These are phyloP conservation scores for Gastrolobium villosum DNA, from an alignment of 306 rosid genomes.

Conservation along the genomic window DNA sequence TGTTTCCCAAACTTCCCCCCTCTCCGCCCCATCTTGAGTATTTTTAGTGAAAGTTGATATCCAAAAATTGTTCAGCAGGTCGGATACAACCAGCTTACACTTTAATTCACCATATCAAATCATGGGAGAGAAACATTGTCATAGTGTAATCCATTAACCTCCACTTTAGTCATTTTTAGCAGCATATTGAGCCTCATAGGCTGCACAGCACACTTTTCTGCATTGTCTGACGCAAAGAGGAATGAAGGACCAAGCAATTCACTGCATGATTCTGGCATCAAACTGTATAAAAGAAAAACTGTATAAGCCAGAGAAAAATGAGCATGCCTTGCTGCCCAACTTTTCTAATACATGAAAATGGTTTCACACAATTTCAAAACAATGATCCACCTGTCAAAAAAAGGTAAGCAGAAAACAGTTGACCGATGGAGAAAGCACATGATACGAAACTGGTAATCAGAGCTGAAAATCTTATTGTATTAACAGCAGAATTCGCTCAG, in stretches of 20 bases:
- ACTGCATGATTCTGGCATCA: slow-evolving; percentile 65
- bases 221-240: slow-evolving; percentile 88
- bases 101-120: slow-evolving; percentile 41
- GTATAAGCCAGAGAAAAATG: slow-evolving; percentile 45
- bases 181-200: slow-evolving; percentile 85
- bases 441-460: slow-evolving; percentile 22
- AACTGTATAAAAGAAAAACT: slow-evolving; percentile 40
- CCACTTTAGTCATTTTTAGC: slow-evolving; percentile 89
- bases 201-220: slow-evolving; percentile 87
- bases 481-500: slow-evolving; percentile 16
- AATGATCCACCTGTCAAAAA: slow-evolving; percentile 83
- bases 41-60: neutral
- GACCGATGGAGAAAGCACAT: slow-evolving; percentile 29
- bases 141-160: slow-evolving; percentile 64
- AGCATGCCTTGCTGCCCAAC: slow-evolving; percentile 96
- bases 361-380: slow-evolving; percentile 91
- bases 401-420: slow-evolving; percentile 30
- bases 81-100: slow-evolving; percentile 13
- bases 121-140: slow-evolving; percentile 28
- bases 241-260: slow-evolving; percentile 94
- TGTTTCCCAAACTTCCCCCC: neutral
- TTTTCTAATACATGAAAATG: slow-evolving; percentile 85
- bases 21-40: neutral
- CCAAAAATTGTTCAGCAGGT: slow-evolving; percentile 31
- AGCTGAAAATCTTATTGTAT: slow-evolving; percentile 16